Base-by-base conservation (phyloP, 345 rosid genomes). In the Dovyalis caffra region DNA sequence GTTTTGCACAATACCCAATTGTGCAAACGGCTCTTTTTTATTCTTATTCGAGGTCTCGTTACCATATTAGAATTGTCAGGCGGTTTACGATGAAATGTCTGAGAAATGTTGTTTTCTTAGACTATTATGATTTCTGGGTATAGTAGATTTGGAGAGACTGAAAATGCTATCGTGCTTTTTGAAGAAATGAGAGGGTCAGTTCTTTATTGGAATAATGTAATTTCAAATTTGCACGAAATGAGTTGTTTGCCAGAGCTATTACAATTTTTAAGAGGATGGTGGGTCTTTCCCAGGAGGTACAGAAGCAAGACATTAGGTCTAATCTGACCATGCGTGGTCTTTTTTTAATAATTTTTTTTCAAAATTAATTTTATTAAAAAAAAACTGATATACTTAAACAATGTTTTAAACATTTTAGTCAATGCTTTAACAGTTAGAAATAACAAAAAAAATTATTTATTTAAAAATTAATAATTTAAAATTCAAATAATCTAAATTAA, bases 201-300 rank as follows among this genome's bases (percentile, higher is more conserved):
- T 82, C 95, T 95, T 2, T 89, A 91, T n/a, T 93, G 98, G 98
- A 93, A 93, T 66, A 87, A 94, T 35, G 83, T 90, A 37, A 91
- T 93, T 67, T 93, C 95, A 0, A 95, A 93, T 38, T 93, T 82
- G 73, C 95, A 0, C 98, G 91, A 79, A 93, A 93, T 61, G 98
- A 97, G 31, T 73, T 88, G 64, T 90, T 93, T 35, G 26, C 82
- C 0, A 90, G 89, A 82, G 92, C 94, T 0, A 82, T 91, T 72
- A 77, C 84, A n/a, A 57, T 89, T 21, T 86, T 91, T 38, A 80
- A 89, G 77, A 88, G 82, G 79, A 91, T 93, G 95, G 67, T 81
- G 45, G 64, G 71, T 77, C 68, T 66, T 35, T 61, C 78, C 11
- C 63, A 71, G 69, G 76, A n/a, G 32, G 71, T 18, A 5, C 57